A percentile compares a stretch with the other conserved stretches of the same genome.
phyloP scores from a whole-genome alignment of 73 alveolate genomes.

The Blepharisma japonicum region DNA sequence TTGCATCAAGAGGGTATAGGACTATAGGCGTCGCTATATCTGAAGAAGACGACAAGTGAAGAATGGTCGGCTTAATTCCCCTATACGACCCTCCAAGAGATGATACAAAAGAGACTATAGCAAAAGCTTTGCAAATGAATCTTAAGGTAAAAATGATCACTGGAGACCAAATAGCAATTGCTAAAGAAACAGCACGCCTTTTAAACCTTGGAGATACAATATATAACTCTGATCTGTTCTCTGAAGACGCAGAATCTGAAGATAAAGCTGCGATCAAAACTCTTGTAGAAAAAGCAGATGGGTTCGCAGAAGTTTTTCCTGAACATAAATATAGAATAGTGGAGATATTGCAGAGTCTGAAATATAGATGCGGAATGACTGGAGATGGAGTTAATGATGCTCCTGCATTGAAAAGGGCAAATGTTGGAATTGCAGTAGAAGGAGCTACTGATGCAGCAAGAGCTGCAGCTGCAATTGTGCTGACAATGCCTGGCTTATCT shows the following conservation, averaged over 20 bases:
- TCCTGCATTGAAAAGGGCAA: slow-evolving; percentile 89
- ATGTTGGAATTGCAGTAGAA: slow-evolving; percentile 89
- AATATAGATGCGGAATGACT: slow-evolving; percentile 58
- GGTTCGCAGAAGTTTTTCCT: slow-evolving; percentile 19
- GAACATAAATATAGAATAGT: neutral
- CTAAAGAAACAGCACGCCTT: neutral
- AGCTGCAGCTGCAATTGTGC: too few species aligned
- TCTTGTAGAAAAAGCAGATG: neutral
- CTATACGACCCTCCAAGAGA: slow-evolving; percentile 41
- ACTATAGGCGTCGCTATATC: neutral
- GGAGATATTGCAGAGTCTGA: too few species aligned
- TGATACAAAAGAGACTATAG: neutral
- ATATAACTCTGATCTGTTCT: neutral
- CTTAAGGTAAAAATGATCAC: slow-evolving; percentile 4
- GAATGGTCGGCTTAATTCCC: slow-evolving; percentile 28
- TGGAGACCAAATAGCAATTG: slow-evolving; percentile 2
- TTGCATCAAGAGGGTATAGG: neutral
- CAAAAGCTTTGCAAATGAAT: neutral
- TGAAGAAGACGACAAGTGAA: too few species aligned
- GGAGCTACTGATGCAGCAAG: neutral
- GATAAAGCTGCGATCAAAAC: too few species aligned
- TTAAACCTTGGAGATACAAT: neutral
- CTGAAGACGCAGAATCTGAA: too few species aligned
- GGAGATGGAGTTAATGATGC: slow-evolving; percentile 98
- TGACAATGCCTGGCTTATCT: too few species aligned